Base-by-base conservation (phyloP, 2,329 filamentous ascomycete species). In the Coleophoma eucalyptorum region DNA sequence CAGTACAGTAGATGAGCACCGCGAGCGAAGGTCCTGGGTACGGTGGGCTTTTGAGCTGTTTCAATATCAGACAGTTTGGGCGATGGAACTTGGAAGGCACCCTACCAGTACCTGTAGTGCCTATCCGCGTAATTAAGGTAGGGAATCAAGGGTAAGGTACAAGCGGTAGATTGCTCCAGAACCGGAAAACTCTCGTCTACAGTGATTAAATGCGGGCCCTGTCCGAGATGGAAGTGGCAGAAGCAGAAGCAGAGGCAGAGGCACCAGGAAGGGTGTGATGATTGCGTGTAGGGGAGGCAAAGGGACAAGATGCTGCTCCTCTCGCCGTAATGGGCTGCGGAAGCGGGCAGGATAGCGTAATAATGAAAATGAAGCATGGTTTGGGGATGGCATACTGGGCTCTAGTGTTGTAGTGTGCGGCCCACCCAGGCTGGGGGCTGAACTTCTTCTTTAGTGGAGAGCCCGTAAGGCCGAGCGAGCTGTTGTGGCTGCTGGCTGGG, bases 181-280 rank as follows among this genome's bases (percentile, higher is more conserved):
- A 31, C 33, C 49, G 50, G 48, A 47, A 49, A 43, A 44, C 46
- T 47, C 50, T 55, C 46, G 32, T 46, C 47, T 45, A 52, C 40
- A 51, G 37, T 44, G 43, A 50, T 53, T 54, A 51, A 43, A 52
- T 46, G 55, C 46, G 51, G 53, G 50, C 51, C 56, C 50, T 41
- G 42, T 58, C 56, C 58, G 54, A 61, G 51, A 59, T 62, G 47
- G 48, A 54, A 60, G 60, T 59, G 58, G 55, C 56, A 61, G 54
- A 50, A 51, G 51, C 53, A 53, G n/a, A n/a, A n/a, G n/a, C n/a
- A n/a, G n/a, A n/a, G n/a, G n/a, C n/a, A 61, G 54, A 50, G 52
- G 51, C 53, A 53, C 47, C 53, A 41, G 55, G 53, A 35, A 52
- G 53, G 49, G 51, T 51, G 54, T 54, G 50, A 55, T 49, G 37